Conservation (phyloP, 805 yeast species). For the Suhomyces xylopsoci region DNA sequence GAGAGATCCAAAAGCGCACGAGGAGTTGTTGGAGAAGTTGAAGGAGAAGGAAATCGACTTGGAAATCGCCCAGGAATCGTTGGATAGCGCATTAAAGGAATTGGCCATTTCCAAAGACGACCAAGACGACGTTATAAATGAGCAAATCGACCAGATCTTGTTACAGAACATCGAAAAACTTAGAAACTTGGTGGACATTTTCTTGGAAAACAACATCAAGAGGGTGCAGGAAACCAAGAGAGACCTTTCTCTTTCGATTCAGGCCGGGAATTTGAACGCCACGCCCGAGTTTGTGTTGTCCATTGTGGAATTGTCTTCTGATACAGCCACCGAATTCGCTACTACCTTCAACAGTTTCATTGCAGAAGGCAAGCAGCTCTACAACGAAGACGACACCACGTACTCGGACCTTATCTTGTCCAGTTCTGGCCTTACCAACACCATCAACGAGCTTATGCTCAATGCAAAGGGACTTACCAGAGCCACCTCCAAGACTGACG, state of each 20-base stretch:
- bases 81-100: constrained; percentile 67
- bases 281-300: constrained; percentile 68
- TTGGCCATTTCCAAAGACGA: constrained; percentile 51
- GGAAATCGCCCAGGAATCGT: constrained; percentile 73
- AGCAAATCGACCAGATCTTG: constrained; percentile 55
- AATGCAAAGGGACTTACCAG: constrained; percentile 69
- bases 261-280: constrained; percentile 75
- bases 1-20: constrained; percentile 22
- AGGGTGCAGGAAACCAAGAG: constrained; percentile 69
- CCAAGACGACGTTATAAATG: constrained; percentile 52
- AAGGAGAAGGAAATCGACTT: constrained; percentile 73
- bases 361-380: constrained; percentile 64
- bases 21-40: constrained; percentile 43
- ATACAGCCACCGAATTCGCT: constrained; percentile 76
- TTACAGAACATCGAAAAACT: constrained; percentile 49
- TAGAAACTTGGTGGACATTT: constrained; percentile 60
- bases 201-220: constrained; percentile 64
- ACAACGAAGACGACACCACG: constrained; percentile 45
- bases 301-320: constrained; percentile 65
- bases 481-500: constrained; percentile 50
- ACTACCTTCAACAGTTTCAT: constrained; percentile 69
- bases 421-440: constrained; percentile 58
- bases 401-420: constrained; percentile 62
- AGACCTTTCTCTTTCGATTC: constrained; percentile 74
- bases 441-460: constrained; percentile 59